A percentile compares a stretch with the other conserved stretches of the same genome.
These are phyloP conservation scores for Juglanconis oblonga DNA, from an alignment of 2,329 filamentous ascomycete genomes.

Conservation along the genomic window DNA sequence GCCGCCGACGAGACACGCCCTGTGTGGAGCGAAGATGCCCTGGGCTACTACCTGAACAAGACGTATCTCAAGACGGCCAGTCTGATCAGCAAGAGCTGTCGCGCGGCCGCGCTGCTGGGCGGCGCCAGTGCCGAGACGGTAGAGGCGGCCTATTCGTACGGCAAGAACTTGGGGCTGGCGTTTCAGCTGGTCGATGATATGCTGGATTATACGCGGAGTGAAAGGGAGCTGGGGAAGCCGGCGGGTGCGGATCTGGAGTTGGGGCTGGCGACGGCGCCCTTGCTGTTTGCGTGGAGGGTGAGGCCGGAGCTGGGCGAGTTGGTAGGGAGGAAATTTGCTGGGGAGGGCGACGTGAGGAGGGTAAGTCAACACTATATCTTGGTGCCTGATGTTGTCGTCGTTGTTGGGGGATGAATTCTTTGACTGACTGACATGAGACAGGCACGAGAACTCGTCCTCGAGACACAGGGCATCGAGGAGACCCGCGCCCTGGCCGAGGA, in stretches of 20 bases:
- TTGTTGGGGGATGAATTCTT: background rate
- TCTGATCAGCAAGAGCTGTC: slow-evolving; percentile 92
- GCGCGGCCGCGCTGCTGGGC: slow-evolving; percentile 83
- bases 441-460: slow-evolving; percentile 81
- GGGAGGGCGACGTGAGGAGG: slow-evolving; percentile 78
- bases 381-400: background rate
- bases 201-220: slow-evolving; percentile 90
- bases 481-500: slow-evolving; percentile 87
- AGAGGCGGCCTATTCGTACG: slow-evolving; percentile 88
- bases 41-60: slow-evolving; percentile 95
- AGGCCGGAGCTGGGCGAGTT: slow-evolving; percentile 79
- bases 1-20: slow-evolving; percentile 82
- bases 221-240: slow-evolving; percentile 85
- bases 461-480: slow-evolving; percentile 86
- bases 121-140: slow-evolving; percentile 73
- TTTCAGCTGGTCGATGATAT: slow-evolving; percentile 98
- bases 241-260: slow-evolving; percentile 91
- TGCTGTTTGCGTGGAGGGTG: slow-evolving; percentile 94
- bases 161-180: slow-evolving; percentile 87
- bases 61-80: slow-evolving; percentile 97
- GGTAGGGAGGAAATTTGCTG: slow-evolving; percentile 85
- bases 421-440: slow-evolving; percentile 35
- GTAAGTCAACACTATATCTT: slow-evolving; percentile 47
- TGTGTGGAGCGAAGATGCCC: slow-evolving; percentile 80
- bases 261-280: slow-evolving; percentile 86